Evolutionary conservation across 352 stramenopile species (phyloP), one percentile per base, ranked within the genome.

Genomic region (Phytophthora colocasiae): DNA sequence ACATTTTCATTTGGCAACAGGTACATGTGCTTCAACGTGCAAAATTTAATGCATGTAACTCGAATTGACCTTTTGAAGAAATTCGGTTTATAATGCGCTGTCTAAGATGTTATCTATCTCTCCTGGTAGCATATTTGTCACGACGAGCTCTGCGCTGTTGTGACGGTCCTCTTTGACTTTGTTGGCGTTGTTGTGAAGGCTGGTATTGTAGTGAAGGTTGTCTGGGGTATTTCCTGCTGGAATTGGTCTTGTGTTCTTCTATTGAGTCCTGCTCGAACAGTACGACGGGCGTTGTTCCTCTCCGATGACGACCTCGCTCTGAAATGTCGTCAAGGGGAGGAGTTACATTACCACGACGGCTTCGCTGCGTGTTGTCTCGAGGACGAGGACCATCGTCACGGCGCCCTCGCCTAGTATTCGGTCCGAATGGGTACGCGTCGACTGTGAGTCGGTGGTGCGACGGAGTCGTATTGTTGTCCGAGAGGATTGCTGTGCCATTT

Each of bases 401-500:
- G 7, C 29, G 45, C 32, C 50, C 55, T 64, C 63, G 59, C 41
- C 55, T 27, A 26, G 61, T 65, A 15, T 65, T 63, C 26, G 40
- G 36, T 32, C 51, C 59, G 29, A 66, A 66, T 43, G 72, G 45
- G 10, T 67, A 71, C 10, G 57, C 68, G 11, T 80, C 71, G 17
- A 79, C 71, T 15, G 71, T 79, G 44, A 71, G 45, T 47, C 72
- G 68, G 17, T 68, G 56, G 44, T 64, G 56, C 26, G 51, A 56
- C 29, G 63, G 43, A 24, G 60, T 63, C 19, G 74, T 80, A n/a
- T 77, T 60, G 19, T 77, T 72, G 38, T 80, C 74, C 17, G 71
- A 78, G n/a, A 82, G 54, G 49, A 82, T 80, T 3, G 56, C 70
- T 5, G 74, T 80, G 15, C 68, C 67, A 19, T 66, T 76, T 45